Evolutionary conservation across 1,284 basidiomycete genomes (phyloP), one percentile per base, ranked within the genome.

Genomic region (Tilletia caries): DNA sequence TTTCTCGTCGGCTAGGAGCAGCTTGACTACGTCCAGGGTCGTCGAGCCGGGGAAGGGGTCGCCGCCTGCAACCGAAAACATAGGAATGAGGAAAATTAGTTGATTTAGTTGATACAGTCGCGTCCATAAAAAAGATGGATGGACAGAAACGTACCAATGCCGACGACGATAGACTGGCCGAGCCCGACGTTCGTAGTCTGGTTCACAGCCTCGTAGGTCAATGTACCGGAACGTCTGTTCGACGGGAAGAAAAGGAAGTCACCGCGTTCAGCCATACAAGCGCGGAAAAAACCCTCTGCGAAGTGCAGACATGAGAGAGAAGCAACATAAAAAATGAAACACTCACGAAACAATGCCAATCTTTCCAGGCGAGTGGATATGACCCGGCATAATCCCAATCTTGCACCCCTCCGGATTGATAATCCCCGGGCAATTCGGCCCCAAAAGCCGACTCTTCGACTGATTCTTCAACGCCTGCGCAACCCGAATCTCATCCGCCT

Each of bases 361-460:
- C 64, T 91, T 93, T 69, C 95, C 95, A 68, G 95, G 93, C 75
- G 86, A 92, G 87, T 98, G 95, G 79, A 98, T 95, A 83, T 96
- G 93, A 50, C 95, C 95, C 32, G 96, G 96, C 86, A 98, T 95
- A 84, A 99, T 99, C 73, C 96, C 96, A 89, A 99, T 98, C 87
- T 98, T 98, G 88, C 96, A 99, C 20, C 95, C 95, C 68, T 84
- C 84, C 8, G 94, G 93, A 83, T 95, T 94, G 82, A 99, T 98
- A 81, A 99, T 90, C 84, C 96, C 96, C 3, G 96, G 96, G 86
- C 96, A 99, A 86, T 99, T 99, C 60, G 93, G 94, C 25, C 84
- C 84, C 50, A 85, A 81, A 77, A 99, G 90, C 78, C 96, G 90
- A 71, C 93, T 95, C 82, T 92, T 94, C 75, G 90, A 93, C 85